Evolutionary conservation across 139 green algal genomes (phyloP).

Genomic region (Chlamydomonas eustigma): DNA sequence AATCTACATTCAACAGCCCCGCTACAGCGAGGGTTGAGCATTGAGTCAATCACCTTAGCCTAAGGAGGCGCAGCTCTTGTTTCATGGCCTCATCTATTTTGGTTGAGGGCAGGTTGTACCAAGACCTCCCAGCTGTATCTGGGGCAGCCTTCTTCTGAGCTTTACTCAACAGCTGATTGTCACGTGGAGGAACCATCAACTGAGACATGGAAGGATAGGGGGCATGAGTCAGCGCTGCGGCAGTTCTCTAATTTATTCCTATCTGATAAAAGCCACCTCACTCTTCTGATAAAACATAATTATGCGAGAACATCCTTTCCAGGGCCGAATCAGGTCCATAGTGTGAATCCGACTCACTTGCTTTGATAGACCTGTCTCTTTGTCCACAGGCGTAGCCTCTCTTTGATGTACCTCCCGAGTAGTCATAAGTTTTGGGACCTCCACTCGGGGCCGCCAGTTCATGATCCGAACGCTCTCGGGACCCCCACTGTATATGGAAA

Average conservation of each 20-base stretch:
- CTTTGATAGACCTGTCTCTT: conserved; percentile 38
- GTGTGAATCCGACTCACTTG: conserved; percentile 12
- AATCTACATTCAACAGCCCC: no score
- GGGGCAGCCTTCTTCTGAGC: background rate
- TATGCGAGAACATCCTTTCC: background rate
- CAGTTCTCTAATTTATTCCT: background rate
- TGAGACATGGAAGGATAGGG: conserved; percentile 10
- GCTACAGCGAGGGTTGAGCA: no score
- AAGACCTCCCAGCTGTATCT: conserved; percentile 18
- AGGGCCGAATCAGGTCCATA: background rate
- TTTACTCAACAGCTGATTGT: conserved; percentile 19
- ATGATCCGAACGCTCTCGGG: background rate
- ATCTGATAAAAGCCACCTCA: background rate
- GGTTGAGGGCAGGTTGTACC: conserved; percentile 40
- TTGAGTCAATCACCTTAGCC: conserved; percentile 66
- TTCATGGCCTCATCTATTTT: conserved; percentile 65
- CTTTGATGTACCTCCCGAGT: conserved; percentile 6
- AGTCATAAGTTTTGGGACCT: background rate
- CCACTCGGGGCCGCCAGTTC: background rate
- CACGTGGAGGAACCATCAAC: conserved; percentile 32
- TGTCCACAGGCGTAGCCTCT: conserved; percentile 12
- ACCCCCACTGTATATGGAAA: no score
- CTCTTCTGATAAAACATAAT: background rate
- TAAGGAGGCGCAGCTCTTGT: conserved; percentile 69
- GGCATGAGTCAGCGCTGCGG: background rate